phyloP scores from a whole-genome alignment of 1,139 yeast genomes.

The Pneumocystis murina region DNA sequence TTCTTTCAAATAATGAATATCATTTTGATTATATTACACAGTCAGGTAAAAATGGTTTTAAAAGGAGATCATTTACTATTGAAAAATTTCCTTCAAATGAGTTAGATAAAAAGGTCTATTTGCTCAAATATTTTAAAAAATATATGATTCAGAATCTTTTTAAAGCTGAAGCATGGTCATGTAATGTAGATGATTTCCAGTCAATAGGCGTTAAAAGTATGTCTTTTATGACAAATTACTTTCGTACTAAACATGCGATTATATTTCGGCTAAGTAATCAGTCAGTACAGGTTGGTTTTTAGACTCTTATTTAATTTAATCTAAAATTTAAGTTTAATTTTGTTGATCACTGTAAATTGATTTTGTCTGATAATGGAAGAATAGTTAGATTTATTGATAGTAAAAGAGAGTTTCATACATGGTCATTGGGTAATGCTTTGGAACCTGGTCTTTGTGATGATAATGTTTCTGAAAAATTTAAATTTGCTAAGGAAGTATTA shows the following conservation, averaged over 20 bases:
- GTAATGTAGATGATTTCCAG: not conserved
- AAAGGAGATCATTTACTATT: conserved; percentile 54
- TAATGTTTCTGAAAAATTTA: not conserved
- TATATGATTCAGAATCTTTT: conserved; percentile 24
- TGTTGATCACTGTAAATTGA: conserved; percentile 76
- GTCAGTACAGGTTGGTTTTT: conserved; percentile 41
- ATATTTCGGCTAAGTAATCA: conserved; percentile 93
- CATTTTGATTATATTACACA: conserved; percentile 43
- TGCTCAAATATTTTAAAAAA: conserved; percentile 51
- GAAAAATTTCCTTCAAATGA: conserved; percentile 32
- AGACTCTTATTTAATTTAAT: conserved; percentile 48
- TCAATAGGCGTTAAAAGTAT: conserved; percentile 16
- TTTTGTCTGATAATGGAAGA: conserved; percentile 60
- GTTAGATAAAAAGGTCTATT: conserved; percentile 57
- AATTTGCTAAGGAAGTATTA: not conserved
- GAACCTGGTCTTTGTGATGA: not conserved
- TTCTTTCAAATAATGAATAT: conserved; percentile 50
- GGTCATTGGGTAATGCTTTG: not conserved
- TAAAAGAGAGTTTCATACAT: conserved; percentile 31
- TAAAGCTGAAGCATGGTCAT: conserved; percentile 7
- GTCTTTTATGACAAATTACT: conserved; percentile 64
- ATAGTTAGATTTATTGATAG: conserved; percentile 74
- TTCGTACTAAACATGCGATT: conserved; percentile 62
- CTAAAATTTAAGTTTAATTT: not conserved
- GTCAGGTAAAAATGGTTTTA: not conserved